Evolutionary conservation across 306 rosid genomes (phyloP).

Genomic region (Herpetospermum pedunculosum): DNA sequence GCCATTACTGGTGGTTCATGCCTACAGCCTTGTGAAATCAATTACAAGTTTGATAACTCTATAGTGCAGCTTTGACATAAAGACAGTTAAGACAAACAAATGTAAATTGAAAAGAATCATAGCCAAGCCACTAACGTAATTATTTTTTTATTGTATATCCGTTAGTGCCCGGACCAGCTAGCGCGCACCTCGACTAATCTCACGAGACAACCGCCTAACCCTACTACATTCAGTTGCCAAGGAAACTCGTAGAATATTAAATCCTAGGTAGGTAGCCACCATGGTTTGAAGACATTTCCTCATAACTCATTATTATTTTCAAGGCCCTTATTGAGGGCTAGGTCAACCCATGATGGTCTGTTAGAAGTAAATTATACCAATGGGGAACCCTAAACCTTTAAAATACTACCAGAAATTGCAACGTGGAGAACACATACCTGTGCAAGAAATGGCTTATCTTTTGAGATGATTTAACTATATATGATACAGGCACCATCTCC

Average conservation of each 20-base stretch:
- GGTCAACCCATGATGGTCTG: too few relatives aligned
- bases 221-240: too few relatives aligned
- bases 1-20: slow-evolving; percentile 91
- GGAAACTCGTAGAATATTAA: too few relatives aligned
- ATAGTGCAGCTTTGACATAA: not conserved
- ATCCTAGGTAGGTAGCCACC: too few relatives aligned
- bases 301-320: too few relatives aligned
- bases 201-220: too few relatives aligned
- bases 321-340: too few relatives aligned
- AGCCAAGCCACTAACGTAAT: not conserved
- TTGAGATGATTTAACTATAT: slow-evolving; percentile 52
- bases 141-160: too few relatives aligned
- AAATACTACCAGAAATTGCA: not conserved
- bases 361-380: not conserved
- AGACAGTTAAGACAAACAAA: not conserved
- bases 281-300: too few relatives aligned
- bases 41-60: slow-evolving; percentile 18
- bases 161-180: too few relatives aligned
- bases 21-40: slow-evolving; percentile 37
- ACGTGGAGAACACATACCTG: slow-evolving; percentile 35
- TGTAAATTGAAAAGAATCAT: not conserved
- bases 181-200: too few relatives aligned
- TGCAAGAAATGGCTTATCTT: slow-evolving; percentile 77
- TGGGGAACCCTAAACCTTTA: not conserved
- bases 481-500: slow-evolving; percentile 32